Evolutionary conservation across 805 yeast species (phyloP).

Genomic region (Barnettozyma sucrosica): DNA sequence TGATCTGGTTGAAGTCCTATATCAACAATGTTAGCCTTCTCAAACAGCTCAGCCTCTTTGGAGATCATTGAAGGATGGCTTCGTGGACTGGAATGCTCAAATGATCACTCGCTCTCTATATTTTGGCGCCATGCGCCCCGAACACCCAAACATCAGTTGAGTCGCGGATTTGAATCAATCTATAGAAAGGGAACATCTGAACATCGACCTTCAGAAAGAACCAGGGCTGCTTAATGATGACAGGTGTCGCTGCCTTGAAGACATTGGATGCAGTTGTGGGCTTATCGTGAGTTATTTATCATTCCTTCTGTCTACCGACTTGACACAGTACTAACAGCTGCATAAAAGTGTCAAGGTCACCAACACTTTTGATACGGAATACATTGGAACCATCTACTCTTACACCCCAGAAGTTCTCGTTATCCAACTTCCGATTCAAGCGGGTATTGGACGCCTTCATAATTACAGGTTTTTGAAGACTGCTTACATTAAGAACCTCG

Average conservation of each 20-base stretch:
- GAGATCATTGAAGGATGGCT: conserved; percentile 11
- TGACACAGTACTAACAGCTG: not conserved
- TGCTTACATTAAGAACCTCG: conserved; percentile 49
- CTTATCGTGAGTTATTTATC: conserved; percentile 7
- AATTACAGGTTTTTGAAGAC: conserved; percentile 50
- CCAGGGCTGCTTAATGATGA: conserved; percentile 1
- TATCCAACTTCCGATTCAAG: conserved; percentile 18
- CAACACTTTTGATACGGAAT: conserved; percentile 50
- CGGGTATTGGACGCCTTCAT: conserved; percentile 12
- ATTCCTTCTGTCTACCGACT: not conserved
- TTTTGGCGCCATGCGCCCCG: too few species aligned
- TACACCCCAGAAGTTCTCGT: conserved; percentile 40
- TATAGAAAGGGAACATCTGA: not conserved
- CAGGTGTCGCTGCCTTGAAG: conserved; percentile 6
- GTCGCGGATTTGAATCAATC: not conserved
- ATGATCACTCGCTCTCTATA: too few species aligned
- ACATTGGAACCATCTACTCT: conserved; percentile 60
- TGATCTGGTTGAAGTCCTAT: conserved; percentile 26
- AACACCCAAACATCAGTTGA: not conserved
- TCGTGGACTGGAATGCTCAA: too few species aligned
- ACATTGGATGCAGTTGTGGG: conserved; percentile 12
- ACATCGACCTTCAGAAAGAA: not conserved
- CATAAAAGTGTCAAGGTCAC: conserved; percentile 47
- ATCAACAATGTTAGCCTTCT: conserved; percentile 29
- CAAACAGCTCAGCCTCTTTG: conserved; percentile 29